These are phyloP conservation scores for Rhododendron henanense DNA, from an alignment of 148 eudicot species.

Conservation along the genomic window DNA sequence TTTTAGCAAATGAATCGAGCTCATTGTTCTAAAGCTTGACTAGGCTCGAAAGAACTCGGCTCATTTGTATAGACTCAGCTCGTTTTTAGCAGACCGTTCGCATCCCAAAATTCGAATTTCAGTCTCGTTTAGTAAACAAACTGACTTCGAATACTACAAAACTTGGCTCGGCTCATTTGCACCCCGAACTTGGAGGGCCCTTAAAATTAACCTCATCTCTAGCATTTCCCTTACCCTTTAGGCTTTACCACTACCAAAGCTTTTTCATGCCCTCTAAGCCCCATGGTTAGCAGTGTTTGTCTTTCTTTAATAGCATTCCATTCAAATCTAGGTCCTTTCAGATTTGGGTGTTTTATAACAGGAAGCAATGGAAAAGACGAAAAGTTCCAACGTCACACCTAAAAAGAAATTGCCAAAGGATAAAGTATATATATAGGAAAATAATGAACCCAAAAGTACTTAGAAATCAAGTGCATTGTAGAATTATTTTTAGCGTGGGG, in stretches of 20 bases:
- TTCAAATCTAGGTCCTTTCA: slow-evolving; percentile 43
- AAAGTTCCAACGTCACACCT: slow-evolving; percentile 33
- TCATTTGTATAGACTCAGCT: no score
- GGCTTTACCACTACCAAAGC: slow-evolving; percentile 9
- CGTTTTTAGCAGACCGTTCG: no score
- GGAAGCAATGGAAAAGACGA: slow-evolving; percentile 39
- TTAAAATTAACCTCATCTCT: background rate
- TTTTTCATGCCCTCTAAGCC: slow-evolving; percentile 9
- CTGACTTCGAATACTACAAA: no score
- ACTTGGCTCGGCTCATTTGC: background rate
- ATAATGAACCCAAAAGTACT: background rate
- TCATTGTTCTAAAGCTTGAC: no score
- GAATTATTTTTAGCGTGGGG: background rate
- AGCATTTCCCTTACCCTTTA: slow-evolving; percentile 4
- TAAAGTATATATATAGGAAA: background rate
- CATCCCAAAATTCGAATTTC: no score
- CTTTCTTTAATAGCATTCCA: slow-evolving; percentile 9
- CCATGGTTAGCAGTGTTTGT: background rate
- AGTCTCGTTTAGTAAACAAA: no score
- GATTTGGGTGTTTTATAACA: slow-evolving; percentile 64
- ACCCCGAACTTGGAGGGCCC: background rate
- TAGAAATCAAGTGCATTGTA: background rate
- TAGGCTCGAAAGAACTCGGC: no score
- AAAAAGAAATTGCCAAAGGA: slow-evolving; percentile 2
- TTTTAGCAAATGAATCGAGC: no score